Evolutionary conservation across 371 early-diverging fungal species (phyloP), one percentile per base, ranked within the genome.

Genomic region (Apophysomyces trapeziformis): DNA sequence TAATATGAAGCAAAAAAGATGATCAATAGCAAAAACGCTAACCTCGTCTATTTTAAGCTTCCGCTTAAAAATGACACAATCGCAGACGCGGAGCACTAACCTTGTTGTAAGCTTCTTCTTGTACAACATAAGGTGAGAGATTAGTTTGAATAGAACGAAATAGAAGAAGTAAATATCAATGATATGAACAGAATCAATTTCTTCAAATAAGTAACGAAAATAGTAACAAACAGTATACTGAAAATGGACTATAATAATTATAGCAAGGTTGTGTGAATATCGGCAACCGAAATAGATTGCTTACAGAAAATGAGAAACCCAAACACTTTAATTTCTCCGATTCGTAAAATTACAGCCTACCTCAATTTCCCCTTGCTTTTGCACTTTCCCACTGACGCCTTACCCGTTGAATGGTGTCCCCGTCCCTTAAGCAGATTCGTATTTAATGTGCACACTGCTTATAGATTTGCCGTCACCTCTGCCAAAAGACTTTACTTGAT

Each of bases 61-160:
- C 54, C 54, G 54, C n/a, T 50, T 50, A 50, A 50, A 21, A 50
- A 50, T 50, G 54, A 50, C 54, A 50, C 54, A 50, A 50, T 50
- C 21, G 21, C 21, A 50, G 54, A 18, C 21, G 54, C 54, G 54
- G 54, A 50, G 54, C 16, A 50, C 21, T 26, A 50, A 50, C 54
- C 21, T 50, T 50, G 54, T 50, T 50, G 35, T 21, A 50, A 50
- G 35, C 54, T 50, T 50, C 54, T 50, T 50, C 21, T 50, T 50
- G 54, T 50, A 26, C 21, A 18, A 50, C 54, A 21, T 50, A 9
- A 7, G 5, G 7, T n/a, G 3, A 6, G 18, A 9, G 21, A n/a
- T 16, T 26, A 21, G 16, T 26, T 50, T 50, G 21, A 21, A 18
- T 16, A 50, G 32, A n/a, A 13, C n/a, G 18, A 21, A 50, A 50